Evolutionary conservation across 2,329 filamentous ascomycete genomes (phyloP), one percentile per base, ranked within the genome.

Genomic region (Epichloe coenophiala): DNA sequence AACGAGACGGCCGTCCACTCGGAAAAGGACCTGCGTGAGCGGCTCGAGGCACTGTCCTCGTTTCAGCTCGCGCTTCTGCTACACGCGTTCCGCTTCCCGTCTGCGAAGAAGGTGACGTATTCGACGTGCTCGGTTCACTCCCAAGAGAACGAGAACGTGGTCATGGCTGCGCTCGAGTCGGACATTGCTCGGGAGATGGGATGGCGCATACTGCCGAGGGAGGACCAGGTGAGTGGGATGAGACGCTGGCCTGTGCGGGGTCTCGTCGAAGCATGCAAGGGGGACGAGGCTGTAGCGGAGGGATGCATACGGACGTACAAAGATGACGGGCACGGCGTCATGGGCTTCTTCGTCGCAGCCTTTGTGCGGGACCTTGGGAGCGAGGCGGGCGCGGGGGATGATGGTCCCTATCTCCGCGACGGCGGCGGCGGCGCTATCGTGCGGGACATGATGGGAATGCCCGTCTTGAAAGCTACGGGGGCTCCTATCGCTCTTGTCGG

Each of bases 271-370:
- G 75, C 72, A 37, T 70, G 71, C 57, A 60, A 59, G 4, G 76
- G 74, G 1, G 69, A 80, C 47, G 61, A 72, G 40, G 66, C 72
- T 3, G 64, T 87, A 1, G 78, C 82, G 5, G 83, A 91, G 27
- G 86, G 77, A 3, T 95, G 89, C 61, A 84, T 96, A 51, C 75
- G 91, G 52, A 87, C 88, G 35, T 83, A 86, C 65, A 86, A 90
- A 58, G 86, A 81, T 27, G 88, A 91, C 57, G 83, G 82, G 9
- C 79, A 85, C 55, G 88, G 89, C 0, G 86, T 90, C 1, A 95
- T 96, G 78, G 91, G 93, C 0, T 97, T 98, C 67, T 98, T 98
- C 59, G 86, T 96, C 19, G 88, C 81, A n/a, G 88, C 77, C 0
- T 95, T 98, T 66, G 76, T 88, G 3, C 62, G 65, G 36, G 61